Percentiles rank a stretch among this genome's conserved stretches.
Conservation (phyloP, 495 filamentous ascomycete genomes). For the Parathielavia appendiculata region DNA sequence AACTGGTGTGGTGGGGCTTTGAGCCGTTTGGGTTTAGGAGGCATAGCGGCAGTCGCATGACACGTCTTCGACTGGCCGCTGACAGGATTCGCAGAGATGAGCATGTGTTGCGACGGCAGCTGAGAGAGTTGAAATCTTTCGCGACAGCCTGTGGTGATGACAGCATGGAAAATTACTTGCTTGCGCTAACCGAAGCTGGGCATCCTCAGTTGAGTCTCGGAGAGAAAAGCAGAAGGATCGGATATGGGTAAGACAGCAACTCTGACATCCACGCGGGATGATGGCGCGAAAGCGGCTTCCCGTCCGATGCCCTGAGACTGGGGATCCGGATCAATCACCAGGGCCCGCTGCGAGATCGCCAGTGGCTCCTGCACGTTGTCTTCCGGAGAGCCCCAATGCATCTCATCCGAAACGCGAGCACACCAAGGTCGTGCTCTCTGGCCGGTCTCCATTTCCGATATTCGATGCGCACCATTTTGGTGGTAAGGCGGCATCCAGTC, state of each 20-base stretch:
- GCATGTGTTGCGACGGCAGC: neutral
- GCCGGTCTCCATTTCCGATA: neutral
- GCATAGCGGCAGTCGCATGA: neutral
- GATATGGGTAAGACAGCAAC: neutral
- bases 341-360: neutral
- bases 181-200: too few species aligned
- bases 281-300: neutral
- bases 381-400: neutral
- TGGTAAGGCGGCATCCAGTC: too few species aligned
- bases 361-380: neutral
- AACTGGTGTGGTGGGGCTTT: slow-evolving; percentile 1
- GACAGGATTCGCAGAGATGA: neutral
- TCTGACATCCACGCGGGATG: neutral
- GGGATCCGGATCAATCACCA: neutral
- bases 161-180: neutral
- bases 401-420: neutral
- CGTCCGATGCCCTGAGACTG: neutral
- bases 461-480: too few species aligned
- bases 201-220: neutral
- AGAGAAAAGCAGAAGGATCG: neutral
- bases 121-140: neutral
- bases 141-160: neutral
- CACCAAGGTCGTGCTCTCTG: neutral
- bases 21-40: slow-evolving; percentile 1
- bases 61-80: neutral